Evolutionary conservation across 2,329 filamentous ascomycete genomes (phyloP).

Genomic region (Clonostachys solani): DNA sequence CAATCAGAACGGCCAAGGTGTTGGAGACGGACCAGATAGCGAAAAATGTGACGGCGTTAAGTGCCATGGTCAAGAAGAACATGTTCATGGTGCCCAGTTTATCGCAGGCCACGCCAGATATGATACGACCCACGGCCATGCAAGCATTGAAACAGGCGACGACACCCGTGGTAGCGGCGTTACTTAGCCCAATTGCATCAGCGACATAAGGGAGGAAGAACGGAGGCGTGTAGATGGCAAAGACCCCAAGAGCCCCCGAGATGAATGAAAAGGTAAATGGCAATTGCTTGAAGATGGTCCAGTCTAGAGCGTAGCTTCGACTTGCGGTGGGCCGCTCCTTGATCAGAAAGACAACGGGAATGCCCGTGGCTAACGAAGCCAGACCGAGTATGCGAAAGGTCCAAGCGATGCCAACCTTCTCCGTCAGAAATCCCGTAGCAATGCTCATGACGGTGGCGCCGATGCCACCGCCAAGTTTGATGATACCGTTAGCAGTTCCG

Average conservation of each 20-base stretch:
- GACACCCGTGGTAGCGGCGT: conserved; percentile 45
- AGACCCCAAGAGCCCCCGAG: conserved; percentile 47
- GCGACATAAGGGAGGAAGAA: conserved; percentile 55
- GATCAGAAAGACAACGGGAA: conserved; percentile 47
- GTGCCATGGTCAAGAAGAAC: conserved; percentile 38
- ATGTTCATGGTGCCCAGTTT: conserved; percentile 47
- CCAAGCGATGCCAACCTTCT: conserved; percentile 36
- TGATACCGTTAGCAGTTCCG: conserved; percentile 4
- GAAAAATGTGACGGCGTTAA: conserved; percentile 51
- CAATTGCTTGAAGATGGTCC: conserved; percentile 43
- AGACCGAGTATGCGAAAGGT: conserved; percentile 45
- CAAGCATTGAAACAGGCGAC: conserved; percentile 56
- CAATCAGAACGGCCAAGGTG: conserved; percentile 42
- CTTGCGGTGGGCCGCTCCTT: conserved; percentile 27
- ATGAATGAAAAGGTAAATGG: conserved; percentile 46
- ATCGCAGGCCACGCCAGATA: conserved; percentile 47
- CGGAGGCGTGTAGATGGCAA: conserved; percentile 53
- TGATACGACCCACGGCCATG: conserved; percentile 49
- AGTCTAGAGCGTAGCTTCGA: conserved; percentile 30
- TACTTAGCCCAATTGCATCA: conserved; percentile 42
- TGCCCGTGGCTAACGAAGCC: conserved; percentile 41
- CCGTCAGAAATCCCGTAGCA: conserved; percentile 9
- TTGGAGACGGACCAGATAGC: conserved; percentile 53
- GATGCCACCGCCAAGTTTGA: conserved; percentile 5
- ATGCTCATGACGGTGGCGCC: conserved; percentile 1